Evolutionary conservation across 1,284 basidiomycete genomes (phyloP), one percentile per base, ranked within the genome.

Genomic region (Cryptococcus floricola): DNA sequence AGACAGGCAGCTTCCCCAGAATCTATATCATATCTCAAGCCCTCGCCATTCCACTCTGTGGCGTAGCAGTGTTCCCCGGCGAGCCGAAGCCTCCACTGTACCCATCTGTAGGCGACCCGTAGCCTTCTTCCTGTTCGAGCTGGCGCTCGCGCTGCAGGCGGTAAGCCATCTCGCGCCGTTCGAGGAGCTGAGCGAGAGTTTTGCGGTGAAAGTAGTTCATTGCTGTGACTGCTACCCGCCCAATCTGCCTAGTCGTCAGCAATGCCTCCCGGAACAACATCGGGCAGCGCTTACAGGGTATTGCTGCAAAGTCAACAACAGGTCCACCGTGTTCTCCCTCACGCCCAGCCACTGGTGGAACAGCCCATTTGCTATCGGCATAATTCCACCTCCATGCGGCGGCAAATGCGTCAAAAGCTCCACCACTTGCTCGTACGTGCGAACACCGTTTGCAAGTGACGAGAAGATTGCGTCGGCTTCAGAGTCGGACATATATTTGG

Each of bases 151-250:
- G 16, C 7, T 46, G 45, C 18, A 25, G 45, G 45, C 14, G 45
- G 25, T 50, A 23, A 5, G 48, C 39, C 4, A 43, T 12, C 37
- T 62, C 60, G 18, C 62, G 46, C 16, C 54, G 48, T 45, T 65
- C 63, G 19, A 65, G 42, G 7, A 69, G 57, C 14, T 63, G 64
- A 34, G 66, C 48, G 48, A 62, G 70, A 28, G 70, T 64, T 57
- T 73, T 73, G 39, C 91, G 85, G 69, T 96, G 91, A 72, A 94
- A 97, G 67, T 91, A 87, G 73, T 96, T 97, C 53, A 98, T 82
- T 9, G 83, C 79, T 68, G 89, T 85, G 27, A 98, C 78, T 68
- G 89, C 93, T 57, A 90, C 82, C 27, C 87, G 81, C 0, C 95
- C 94, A 59, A 94, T 84, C 91, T 95, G 60, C 7, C 58, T 39